These are phyloP conservation scores for Mortierella alpina DNA, from an alignment of 192 early-diverging fungal species.

Conservation along the genomic window DNA sequence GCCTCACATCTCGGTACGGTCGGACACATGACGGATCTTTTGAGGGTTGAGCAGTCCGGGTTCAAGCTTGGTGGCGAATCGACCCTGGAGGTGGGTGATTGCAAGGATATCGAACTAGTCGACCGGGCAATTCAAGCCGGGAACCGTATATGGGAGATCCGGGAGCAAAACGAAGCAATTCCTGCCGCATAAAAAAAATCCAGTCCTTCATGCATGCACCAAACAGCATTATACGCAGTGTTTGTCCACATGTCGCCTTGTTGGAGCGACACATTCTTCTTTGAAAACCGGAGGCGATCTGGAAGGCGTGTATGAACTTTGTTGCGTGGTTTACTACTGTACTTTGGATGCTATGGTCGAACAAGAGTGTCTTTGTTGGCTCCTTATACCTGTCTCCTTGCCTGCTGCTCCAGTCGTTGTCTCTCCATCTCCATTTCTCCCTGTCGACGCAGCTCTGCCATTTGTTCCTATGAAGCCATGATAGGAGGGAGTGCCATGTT, in stretches of 20 bases:
- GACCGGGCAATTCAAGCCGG: constrained; percentile 31
- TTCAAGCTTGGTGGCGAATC: constrained; percentile 61
- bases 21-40: constrained; percentile 71
- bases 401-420: constrained; percentile 48
- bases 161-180: too few species aligned
- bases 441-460: constrained; percentile 45
- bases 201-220: too few species aligned
- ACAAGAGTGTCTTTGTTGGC: neutral
- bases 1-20: constrained; percentile 63
- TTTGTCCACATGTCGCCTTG: too few species aligned
- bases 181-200: too few species aligned
- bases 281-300: too few species aligned
- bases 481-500: neutral
- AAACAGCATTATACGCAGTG: too few species aligned
- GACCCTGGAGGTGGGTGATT: constrained; percentile 52
- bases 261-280: too few species aligned
- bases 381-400: constrained; percentile 28
- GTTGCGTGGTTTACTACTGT: neutral
- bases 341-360: neutral
- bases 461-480: constrained; percentile 39
- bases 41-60: constrained; percentile 68
- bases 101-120: constrained; percentile 40
- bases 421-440: constrained; percentile 47
- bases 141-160: constrained; percentile 11
- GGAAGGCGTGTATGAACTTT: neutral